Conservation (phyloP, 345 rosid genomes). For the Acer saccharum region DNA sequence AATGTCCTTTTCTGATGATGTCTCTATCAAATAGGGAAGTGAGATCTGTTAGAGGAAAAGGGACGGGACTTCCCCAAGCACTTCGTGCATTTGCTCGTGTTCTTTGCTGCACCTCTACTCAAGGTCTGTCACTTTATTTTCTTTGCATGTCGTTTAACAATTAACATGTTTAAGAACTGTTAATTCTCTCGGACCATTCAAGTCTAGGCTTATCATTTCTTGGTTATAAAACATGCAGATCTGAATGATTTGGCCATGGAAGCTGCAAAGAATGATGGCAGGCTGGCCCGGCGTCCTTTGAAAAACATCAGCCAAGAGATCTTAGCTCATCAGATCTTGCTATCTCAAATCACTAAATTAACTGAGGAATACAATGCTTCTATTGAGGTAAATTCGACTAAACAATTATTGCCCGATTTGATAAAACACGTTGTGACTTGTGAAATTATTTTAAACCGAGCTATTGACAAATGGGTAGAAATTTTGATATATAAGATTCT, state of each 20-base stretch:
- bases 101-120: conserved; percentile 49
- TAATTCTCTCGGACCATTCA: neutral
- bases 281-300: conserved; percentile 71
- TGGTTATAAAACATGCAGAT: conserved; percentile 41
- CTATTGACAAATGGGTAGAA: too few species aligned
- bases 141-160: neutral
- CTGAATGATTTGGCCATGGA: conserved; percentile 58
- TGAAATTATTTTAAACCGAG: too few species aligned
- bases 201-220: neutral
- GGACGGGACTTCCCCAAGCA: conserved; percentile 81
- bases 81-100: conserved; percentile 88
- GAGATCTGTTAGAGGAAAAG: conserved; percentile 65
- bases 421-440: too few species aligned
- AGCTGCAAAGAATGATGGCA: conserved; percentile 77
- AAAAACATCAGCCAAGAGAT: conserved; percentile 51
- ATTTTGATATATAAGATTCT: too few species aligned
- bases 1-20: conserved; percentile 17
- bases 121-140: conserved; percentile 44
- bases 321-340: conserved; percentile 61
- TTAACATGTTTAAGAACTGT: conserved; percentile 10
- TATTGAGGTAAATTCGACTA: conserved; percentile 46
- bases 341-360: conserved; percentile 44
- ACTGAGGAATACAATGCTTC: conserved; percentile 43
- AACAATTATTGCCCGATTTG: too few species aligned
- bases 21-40: conserved; percentile 59